Base-by-base conservation (phyloP, 129 eudicot genomes). In the Centrapalus pauciflorus region DNA sequence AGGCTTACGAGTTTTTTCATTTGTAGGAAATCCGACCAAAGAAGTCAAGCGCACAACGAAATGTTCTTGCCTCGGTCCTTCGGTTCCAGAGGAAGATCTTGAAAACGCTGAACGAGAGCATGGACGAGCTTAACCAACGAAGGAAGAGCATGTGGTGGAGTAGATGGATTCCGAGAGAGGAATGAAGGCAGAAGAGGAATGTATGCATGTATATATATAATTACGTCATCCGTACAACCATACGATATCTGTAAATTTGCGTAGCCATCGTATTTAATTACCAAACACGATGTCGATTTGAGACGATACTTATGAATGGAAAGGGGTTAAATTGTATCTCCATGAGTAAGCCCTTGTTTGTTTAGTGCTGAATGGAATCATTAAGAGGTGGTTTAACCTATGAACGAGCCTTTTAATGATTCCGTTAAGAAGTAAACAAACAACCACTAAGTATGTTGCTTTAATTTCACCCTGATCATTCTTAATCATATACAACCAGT, bases 111-210 rank as follows among this genome's bases (percentile, higher is more conserved):
- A 93, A 86, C 46, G 96, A 93, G 77, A 93, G 93, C 61, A 77
- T 93, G 63, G 84, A 81, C 52, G 95, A 82, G 65, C 83, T 93
- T 55, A 83, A 67, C 76, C 84, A 71, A 67, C 76, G 70, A 3
- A 54, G 93, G 35, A 93, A 86, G 86, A 93, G 96, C 78, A 52
- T 84, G 66, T 93, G 99, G 99, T 93, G 99, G 99, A 89, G 93
- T 72, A 74, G 99, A 70, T 93, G 99, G 99, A 93, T 93, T 70
- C 99, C 96, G n/a, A 84, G 80, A 77, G 96, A 89, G 84, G 99
- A 93, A 66, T 93, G 82, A 85, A 38, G n/a, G n/a, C n/a, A n/a
- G n/a, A n/a, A n/a, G 13, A 19, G 54, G 43, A 20, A 13, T 48
- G 61, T 75, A 59, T 35, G 69, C 76, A 81, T 55, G 17, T 28